phyloP scores from a whole-genome alignment of 495 filamentous ascomycete species.

The Amniculicola lignicola region DNA sequence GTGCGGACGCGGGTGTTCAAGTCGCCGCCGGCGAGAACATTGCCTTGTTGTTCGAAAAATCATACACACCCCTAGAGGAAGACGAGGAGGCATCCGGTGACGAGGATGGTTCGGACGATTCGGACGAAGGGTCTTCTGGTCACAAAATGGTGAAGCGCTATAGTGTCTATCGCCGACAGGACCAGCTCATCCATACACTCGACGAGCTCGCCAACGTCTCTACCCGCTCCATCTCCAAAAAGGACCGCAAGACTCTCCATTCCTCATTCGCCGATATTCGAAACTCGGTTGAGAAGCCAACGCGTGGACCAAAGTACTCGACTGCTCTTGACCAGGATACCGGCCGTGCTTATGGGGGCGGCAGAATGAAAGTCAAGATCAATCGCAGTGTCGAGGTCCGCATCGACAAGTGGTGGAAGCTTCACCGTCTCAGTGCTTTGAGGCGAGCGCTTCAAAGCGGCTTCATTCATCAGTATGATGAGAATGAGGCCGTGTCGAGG shows the following conservation, averaged over 20 bases:
- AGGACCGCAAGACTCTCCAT: constrained; percentile 73
- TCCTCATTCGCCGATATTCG: constrained; percentile 77
- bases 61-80: constrained; percentile 62
- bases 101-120: constrained; percentile 49
- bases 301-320: constrained; percentile 66
- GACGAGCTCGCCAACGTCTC: constrained; percentile 57
- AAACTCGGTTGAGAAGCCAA: constrained; percentile 76
- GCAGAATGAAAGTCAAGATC: constrained; percentile 71
- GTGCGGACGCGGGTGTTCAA: constrained; percentile 70
- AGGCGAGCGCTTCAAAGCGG: constrained; percentile 76
- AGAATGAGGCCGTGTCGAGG: constrained; percentile 75
- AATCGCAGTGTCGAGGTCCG: constrained; percentile 67
- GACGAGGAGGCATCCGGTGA: constrained; percentile 51
- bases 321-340: constrained; percentile 71
- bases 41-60: constrained; percentile 83
- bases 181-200: constrained; percentile 50
- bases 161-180: constrained; percentile 39
- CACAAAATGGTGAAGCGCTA: constrained; percentile 57
- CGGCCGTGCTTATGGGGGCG: constrained; percentile 66
- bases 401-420: constrained; percentile 90
- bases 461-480: constrained; percentile 74
- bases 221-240: constrained; percentile 70
- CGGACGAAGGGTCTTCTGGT: constrained; percentile 27
- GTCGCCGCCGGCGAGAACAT: constrained; percentile 87
- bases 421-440: constrained; percentile 70